phyloP scores from a whole-genome alignment of 352 stramenopile genomes.

The Phytophthora sp. region DNA sequence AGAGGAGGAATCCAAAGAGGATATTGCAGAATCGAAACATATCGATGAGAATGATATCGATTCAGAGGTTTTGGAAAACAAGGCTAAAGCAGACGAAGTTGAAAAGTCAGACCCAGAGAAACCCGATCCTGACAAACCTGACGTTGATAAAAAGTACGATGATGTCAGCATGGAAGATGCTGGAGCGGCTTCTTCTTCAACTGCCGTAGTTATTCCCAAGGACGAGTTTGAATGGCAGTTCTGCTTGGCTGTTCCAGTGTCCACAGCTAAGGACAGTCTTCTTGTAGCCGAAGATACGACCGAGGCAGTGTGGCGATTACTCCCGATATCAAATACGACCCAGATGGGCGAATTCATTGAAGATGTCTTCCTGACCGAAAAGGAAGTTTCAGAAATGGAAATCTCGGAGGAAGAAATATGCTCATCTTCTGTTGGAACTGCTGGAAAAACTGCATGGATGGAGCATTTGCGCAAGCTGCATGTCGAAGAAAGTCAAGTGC shows the following conservation, averaged over 20 bases:
- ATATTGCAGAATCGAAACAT: neutral
- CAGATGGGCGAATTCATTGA: constrained; percentile 58
- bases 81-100: neutral
- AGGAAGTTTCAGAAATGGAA: constrained; percentile 69
- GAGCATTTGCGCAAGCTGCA: constrained; percentile 61
- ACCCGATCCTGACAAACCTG: constrained; percentile 5
- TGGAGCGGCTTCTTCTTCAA: constrained; percentile 2
- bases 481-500: constrained; percentile 56
- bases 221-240: constrained; percentile 52
- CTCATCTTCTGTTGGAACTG: constrained; percentile 25
- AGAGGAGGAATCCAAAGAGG: constrained; percentile 7
- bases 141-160: no score
- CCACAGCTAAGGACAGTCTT: constrained; percentile 6
- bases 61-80: neutral
- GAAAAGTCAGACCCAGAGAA: constrained; percentile 3
- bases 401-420: constrained; percentile 74
- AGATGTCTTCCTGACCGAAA: constrained; percentile 59
- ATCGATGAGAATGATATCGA: constrained; percentile 2
- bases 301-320: constrained; percentile 71
- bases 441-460: constrained; percentile 51
- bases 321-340: constrained; percentile 56
- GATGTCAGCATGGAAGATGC: constrained; percentile 18
- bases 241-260: constrained; percentile 49
- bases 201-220: constrained; percentile 23
- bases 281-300: constrained; percentile 18